phyloP scores from a whole-genome alignment of 2,329 filamentous ascomycete genomes.

The Pseudogymnoascus sp. region DNA sequence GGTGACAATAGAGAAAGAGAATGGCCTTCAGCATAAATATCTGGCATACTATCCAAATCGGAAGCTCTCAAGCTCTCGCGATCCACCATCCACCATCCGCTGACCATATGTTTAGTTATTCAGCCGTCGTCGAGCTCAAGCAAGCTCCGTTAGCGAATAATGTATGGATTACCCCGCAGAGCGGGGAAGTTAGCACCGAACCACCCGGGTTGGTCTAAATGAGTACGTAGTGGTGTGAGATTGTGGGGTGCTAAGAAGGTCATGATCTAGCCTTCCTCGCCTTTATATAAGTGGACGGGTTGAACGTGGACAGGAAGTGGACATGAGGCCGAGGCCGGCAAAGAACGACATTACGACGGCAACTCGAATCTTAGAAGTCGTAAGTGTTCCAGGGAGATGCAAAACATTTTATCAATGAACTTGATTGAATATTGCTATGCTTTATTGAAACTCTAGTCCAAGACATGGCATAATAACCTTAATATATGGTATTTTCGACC shows the following conservation, averaged over 20 bases:
- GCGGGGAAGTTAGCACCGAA: not conserved
- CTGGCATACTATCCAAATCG: not conserved
- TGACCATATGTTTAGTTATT: not conserved
- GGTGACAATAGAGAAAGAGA: not conserved
- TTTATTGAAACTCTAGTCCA: not conserved
- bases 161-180: not conserved
- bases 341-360: not conserved
- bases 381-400: not conserved
- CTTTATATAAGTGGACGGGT: not conserved
- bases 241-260: not conserved
- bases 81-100: not conserved
- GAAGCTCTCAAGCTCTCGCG: not conserved
- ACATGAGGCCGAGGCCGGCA: not conserved
- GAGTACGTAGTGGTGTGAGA: too few species aligned
- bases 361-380: not conserved
- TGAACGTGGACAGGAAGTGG: not conserved
- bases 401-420: not conserved
- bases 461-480: not conserved
- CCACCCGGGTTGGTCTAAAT: not conserved
- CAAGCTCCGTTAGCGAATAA: not conserved
- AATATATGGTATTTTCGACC: slow-evolving; percentile 4
- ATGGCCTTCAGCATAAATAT: not conserved
- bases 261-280: not conserved
- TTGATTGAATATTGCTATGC: not conserved
- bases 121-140: not conserved